Evolutionary conservation across 2,329 filamentous ascomycete genomes (phyloP).

Genomic region (Ophiostoma perfectum): DNA sequence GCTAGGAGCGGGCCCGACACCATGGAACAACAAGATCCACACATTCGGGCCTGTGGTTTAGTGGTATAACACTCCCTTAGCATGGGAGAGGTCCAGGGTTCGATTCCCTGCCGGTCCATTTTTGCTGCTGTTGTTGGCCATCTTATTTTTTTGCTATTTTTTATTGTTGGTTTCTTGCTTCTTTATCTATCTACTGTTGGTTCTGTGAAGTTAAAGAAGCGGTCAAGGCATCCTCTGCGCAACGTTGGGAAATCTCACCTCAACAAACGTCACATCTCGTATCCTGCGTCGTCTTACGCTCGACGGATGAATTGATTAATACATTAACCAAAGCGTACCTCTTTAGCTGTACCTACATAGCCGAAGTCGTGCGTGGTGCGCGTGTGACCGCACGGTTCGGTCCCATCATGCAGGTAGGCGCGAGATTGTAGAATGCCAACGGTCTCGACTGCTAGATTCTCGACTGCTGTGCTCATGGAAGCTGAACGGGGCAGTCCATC

Average conservation of each 20-base stretch:
- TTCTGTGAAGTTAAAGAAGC: neutral
- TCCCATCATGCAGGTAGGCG: too few relatives aligned
- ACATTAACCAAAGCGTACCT: too few relatives aligned
- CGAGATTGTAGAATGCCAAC: neutral
- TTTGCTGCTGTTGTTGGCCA: too few relatives aligned
- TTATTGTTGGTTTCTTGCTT: neutral
- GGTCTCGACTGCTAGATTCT: neutral
- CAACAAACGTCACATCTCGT: neutral
- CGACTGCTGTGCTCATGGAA: neutral
- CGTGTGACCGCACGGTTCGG: neutral
- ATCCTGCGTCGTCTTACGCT: neutral
- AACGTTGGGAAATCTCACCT: too few relatives aligned
- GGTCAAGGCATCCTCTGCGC: neutral
- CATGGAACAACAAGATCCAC: neutral
- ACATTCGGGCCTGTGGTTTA: slow-evolving; percentile 1
- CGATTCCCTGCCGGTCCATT: slow-evolving; percentile 2
- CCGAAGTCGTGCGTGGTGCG: neutral
- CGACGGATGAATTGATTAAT: neutral
- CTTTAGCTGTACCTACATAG: neutral
- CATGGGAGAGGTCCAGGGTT: slow-evolving; percentile 2
- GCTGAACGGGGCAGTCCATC: neutral
- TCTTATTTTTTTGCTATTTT: neutral
- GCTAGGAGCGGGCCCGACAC: neutral
- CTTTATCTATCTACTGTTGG: too few relatives aligned
- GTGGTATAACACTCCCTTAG: slow-evolving; percentile 3